Evolutionary conservation across 768 basidiomycete species (phyloP).

Genomic region (Phlegmacium glaucopus): DNA sequence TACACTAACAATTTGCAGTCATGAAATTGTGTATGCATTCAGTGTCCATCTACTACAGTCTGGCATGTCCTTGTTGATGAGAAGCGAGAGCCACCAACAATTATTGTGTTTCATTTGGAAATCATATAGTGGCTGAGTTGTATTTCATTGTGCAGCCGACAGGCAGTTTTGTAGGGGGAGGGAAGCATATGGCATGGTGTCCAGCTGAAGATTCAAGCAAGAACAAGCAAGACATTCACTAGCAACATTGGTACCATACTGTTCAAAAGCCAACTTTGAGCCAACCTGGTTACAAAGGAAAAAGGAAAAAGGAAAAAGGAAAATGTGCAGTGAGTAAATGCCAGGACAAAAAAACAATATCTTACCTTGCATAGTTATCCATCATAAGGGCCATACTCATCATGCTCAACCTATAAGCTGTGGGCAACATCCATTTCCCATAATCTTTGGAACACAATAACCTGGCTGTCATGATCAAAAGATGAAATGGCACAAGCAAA

Average conservation of each 20-base stretch:
- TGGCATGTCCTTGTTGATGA: no score
- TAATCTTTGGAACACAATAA: no score
- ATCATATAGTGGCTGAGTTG: not conserved
- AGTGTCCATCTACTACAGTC: no score
- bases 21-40: no score
- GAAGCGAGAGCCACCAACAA: no score
- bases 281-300: constrained; percentile 44
- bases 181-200: constrained; percentile 5
- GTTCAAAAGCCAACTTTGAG: constrained; percentile 67
- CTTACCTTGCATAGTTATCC: constrained; percentile 76
- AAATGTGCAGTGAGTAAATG: not conserved
- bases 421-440: constrained; percentile 88
- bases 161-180: constrained; percentile 24
- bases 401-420: constrained; percentile 71
- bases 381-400: no score
- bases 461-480: constrained; percentile 62
- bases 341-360: not conserved
- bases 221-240: constrained; percentile 50
- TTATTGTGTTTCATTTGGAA: no score
- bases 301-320: not conserved
- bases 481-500: constrained; percentile 61
- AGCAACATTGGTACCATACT: constrained; percentile 63
- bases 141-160: not conserved
- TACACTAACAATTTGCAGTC: no score
- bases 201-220: constrained; percentile 38